Evolutionary conservation across 163 green algal species (phyloP).

Genomic region (Smithsoniella earleae): DNA sequence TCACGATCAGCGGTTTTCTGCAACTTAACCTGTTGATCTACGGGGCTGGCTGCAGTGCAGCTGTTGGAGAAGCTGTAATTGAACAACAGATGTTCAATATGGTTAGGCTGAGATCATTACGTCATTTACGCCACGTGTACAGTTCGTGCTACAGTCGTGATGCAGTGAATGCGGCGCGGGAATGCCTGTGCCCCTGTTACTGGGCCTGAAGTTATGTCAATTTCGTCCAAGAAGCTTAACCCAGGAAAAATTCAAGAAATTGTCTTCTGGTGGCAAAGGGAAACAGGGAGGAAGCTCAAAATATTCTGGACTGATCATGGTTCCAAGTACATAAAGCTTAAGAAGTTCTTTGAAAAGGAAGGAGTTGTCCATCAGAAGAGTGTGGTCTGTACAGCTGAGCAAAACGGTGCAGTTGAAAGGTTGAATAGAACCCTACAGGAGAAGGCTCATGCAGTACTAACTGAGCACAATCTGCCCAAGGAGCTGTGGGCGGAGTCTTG

Average conservation of each 20-base stretch:
- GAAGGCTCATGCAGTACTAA: slow-evolving; percentile 30
- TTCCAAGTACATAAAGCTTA: slow-evolving; percentile 33
- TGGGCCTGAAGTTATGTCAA: background rate
- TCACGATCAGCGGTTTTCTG: no score
- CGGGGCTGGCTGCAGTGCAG: no score
- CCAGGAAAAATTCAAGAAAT: background rate
- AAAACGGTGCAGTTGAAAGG: slow-evolving; percentile 43
- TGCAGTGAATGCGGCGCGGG: no score
- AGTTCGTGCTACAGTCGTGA: no score
- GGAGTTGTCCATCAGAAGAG: slow-evolving; percentile 37
- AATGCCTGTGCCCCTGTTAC: no score
- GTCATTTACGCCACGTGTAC: no score
- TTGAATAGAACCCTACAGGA: slow-evolving; percentile 39
- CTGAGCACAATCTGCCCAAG: slow-evolving; percentile 17
- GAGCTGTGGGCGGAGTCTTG: slow-evolving; percentile 37
- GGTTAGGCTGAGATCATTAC: no score
- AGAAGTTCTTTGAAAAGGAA: background rate
- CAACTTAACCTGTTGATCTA: no score
- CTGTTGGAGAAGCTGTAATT: no score
- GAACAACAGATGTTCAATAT: no score
- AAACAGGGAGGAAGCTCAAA: slow-evolving; percentile 18
- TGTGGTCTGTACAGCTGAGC: slow-evolving; percentile 38
- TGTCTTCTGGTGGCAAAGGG: slow-evolving; percentile 30
- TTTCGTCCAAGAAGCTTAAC: slow-evolving; percentile 32
- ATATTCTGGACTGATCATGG: slow-evolving; percentile 38